Evolutionary conservation across 345 rosid species (phyloP), one percentile per base, ranked within the genome.

Genomic region (Rhodamnia argentea): DNA sequence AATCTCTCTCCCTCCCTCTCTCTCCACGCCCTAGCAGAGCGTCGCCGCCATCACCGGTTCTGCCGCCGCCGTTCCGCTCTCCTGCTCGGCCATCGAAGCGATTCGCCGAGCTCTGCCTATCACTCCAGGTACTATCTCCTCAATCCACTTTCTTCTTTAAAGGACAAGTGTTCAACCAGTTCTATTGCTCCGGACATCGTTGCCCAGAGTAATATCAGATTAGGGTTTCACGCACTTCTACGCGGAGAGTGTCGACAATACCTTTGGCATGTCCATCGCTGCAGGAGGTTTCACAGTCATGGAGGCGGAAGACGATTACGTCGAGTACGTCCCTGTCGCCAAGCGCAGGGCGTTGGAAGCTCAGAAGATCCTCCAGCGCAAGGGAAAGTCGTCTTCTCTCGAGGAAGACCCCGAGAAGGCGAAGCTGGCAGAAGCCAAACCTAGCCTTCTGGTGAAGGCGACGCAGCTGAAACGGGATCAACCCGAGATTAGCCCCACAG

Each of bases 401-500:
- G 98, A 94, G 55, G 98, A 93, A 82, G 98, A 93, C 32, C 86
- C 86, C 23, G 97, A 94, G 87, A 94, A 92, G 87, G 92, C 94
- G 11, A 96, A 91, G 85, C 89, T 90, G 5, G 94, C 91, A 4
- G 98, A 96, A 88, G 94, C 91, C 13, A 96, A 96, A 84, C 99
- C 96, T 13, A 96, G 97, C 84, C 93, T 96, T 29, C 98, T 96
- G 3, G 96, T 96, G 15, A 95, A 94, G 86, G 98, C 98, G 16
- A 90, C 99, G 7, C 98, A 95, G 91, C 97, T 96, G 53, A 96
- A 96, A 88, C 90, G 92, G 27, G 95, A 95, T 85, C 95, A 95
- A 70, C 99, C 98, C 2, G 96, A 95, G 86, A 90, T 95, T 6
- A 95, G 92, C 87, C 95, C 92, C 23, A 92, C 96, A 6, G 95